Evolutionary conservation across 441 rosid genomes (phyloP), one percentile per base, ranked within the genome.

Genomic region (Euphorbia schlechtendalii): DNA sequence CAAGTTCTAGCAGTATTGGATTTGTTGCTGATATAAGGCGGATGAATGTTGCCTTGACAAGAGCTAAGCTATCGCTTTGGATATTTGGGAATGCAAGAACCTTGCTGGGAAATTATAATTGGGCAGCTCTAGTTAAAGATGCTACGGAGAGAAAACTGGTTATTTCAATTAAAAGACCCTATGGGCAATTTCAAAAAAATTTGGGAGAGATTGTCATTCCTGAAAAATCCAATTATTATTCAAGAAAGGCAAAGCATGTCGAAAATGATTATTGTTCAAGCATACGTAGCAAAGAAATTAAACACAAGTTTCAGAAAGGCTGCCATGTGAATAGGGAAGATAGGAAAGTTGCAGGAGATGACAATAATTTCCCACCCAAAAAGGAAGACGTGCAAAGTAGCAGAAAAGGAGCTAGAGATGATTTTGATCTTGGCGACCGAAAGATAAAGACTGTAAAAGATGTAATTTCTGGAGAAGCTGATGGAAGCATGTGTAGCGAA

Each of bases 1-100:
- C 58, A 63, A 78, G 75, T 62, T 81, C 87, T 69, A 86, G 85
- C 69, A 81, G 82, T 73, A 92, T 92, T 61, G 98, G 99, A 57
- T 95, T 92, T 80, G 97, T 92, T 59, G 86, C 99, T 71, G 97
- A 95, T 83, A 90, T 82, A 20, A 84, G 95, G 74, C 83, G 98
- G 69, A 95, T 92, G 98, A 95, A 92, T 78, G 99, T 95, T 63
- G 96, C 98, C 73, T 79, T 95, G 74, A 95, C 98, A 24, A 89
- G 99, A 84, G 98, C 98, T 46, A 95, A 77, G 78, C 76, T 89
- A 67, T 83, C 97, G 56, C 94, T 95, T 74, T 91, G 99, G 99
- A 78, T 95, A 76, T 77, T 95, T 78, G 97, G 99, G 66, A 86
- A 89, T 77, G 82, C 89, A 59, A 78, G 84, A 67, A 91, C 98